Percentiles rank a stretch among this genome's conserved stretches.
These are phyloP conservation scores for Fraxinus quadrangulata DNA, from an alignment of 257 asterid species.

Conservation along the genomic window DNA sequence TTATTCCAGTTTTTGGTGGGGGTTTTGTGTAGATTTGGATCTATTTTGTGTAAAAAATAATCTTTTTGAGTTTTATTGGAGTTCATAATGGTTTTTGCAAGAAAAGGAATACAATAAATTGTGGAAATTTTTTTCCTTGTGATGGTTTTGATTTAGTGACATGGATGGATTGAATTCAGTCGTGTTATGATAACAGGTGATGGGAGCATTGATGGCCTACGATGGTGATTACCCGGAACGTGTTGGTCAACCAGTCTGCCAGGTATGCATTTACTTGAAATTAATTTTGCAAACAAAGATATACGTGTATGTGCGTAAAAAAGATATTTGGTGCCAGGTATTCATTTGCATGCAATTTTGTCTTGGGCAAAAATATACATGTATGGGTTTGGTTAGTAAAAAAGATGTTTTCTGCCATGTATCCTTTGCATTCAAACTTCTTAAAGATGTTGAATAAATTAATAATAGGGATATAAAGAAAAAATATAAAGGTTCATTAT, in stretches of 20 bases:
- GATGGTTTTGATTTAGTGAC: conserved; percentile 19
- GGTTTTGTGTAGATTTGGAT: conserved; percentile 11
- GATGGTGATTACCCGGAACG: conserved; percentile 64
- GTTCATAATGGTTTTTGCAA: conserved; percentile 9
- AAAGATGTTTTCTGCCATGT: conserved; percentile 1
- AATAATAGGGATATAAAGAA: conserved; percentile 5
- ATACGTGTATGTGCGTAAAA: neutral
- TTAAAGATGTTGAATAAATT: neutral
- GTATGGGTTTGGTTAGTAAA: neutral
- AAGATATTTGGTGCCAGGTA: conserved; percentile 2
- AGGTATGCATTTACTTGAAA: conserved; percentile 43
- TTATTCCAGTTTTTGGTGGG: conserved; percentile 10
- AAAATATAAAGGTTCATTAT: neutral
- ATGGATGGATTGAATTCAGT: conserved; percentile 20
- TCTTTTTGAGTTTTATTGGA: conserved; percentile 16
- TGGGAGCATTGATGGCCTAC: conserved; percentile 45
- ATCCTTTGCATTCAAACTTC: neutral
- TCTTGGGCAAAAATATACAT: neutral
- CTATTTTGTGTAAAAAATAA: conserved; percentile 19
- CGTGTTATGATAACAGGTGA: conserved; percentile 39
- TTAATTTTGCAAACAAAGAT: neutral
- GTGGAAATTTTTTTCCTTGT: conserved; percentile 2
- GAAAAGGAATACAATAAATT: conserved; percentile 6
- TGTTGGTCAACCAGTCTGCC: conserved; percentile 67
- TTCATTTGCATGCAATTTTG: neutral